Base-by-base conservation (phyloP, 2,329 filamentous ascomycete genomes). In the Trichoderma simmonsii region DNA sequence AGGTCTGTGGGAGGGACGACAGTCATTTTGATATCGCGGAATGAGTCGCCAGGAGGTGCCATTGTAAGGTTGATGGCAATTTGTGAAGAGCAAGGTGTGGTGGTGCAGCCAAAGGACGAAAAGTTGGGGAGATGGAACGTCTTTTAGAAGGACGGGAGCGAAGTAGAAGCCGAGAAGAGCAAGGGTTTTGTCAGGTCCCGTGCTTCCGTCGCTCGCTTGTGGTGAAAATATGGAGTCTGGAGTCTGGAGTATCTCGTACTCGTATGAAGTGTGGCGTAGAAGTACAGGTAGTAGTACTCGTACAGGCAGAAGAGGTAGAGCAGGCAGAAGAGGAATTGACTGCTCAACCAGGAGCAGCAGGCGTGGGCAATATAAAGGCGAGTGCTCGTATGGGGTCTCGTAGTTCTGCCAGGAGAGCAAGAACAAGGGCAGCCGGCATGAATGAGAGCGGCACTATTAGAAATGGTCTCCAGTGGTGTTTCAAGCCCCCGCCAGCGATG, bases 1-100 rank as follows among this genome's bases (percentile, higher is more conserved):
- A 77, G 75, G 18, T 81, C 80, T 57, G 65, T n/a, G 2, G 74
- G 57, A 59, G 76, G 73, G 11, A 75, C 73, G 32, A 76, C 65
- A 12, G 75, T 74, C 30, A 75, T 71, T 64, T 74, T 61, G 48
- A 75, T 73, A 61, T 81, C 77, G 51, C 74, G 73, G 71, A 76
- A 75, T 66, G 76, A 36, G 56, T 78, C 74, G 43, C 51, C 72
- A 14, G 34, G n/a, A 60, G 70, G 39, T 24, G 56, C 60, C 72
- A 73, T 73, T 14, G 28, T 14, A 39, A 39, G 15, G 12, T 28
- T 43, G 30, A 15, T 54, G 28, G 36, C 56, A 24, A 9, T 21
- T 3, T 34, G 12, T 32, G 6, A 14, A 32, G 36, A 7, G 3
- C n/a, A 61, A 61, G 39, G 48, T 4, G 54, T 60, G 18, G 57